Percentiles rank a stretch among this genome's conserved stretches.
Evolutionary conservation across 306 rosid genomes (phyloP).

Genomic region (Boehmeria nivea): DNA sequence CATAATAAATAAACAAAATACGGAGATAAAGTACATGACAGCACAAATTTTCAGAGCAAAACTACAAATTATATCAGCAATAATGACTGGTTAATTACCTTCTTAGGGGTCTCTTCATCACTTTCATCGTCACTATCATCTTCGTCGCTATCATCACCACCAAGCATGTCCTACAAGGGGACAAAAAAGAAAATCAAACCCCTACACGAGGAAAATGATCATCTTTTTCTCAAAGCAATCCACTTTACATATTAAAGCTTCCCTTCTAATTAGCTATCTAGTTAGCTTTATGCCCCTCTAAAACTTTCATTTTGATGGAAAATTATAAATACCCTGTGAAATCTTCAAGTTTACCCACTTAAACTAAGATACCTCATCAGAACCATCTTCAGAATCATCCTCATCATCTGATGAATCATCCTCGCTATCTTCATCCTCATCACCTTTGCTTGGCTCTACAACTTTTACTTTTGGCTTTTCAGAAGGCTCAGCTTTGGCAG

Average conservation of each 20-base stretch:
- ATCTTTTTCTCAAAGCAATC: too few species aligned
- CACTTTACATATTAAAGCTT: too few species aligned
- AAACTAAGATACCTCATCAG: slow-evolving; percentile 18
- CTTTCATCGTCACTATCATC: slow-evolving; percentile 41
- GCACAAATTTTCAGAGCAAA: background rate
- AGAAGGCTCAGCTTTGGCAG: slow-evolving; percentile 30
- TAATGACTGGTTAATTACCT: slow-evolving; percentile 32
- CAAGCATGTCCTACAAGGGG: slow-evolving; percentile 37
- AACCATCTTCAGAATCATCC: slow-evolving; percentile 28
- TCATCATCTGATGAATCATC: slow-evolving; percentile 32
- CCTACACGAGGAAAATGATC: too few species aligned
- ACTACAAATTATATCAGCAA: background rate
- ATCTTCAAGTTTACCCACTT: too few species aligned
- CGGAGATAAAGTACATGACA: background rate
- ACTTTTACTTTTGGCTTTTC: slow-evolving; percentile 49
- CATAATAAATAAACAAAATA: background rate
- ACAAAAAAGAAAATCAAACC: background rate
- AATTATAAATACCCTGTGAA: too few species aligned
- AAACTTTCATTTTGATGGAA: too few species aligned
- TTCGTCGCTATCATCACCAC: slow-evolving; percentile 32
- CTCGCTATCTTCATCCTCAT: slow-evolving; percentile 27
- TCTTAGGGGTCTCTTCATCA: slow-evolving; percentile 55
- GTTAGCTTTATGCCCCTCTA: too few species aligned
- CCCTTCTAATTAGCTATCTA: too few species aligned
- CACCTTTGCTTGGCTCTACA: slow-evolving; percentile 46